Conservation (phyloP, 345 rosid genomes). For the Alliaria petiolata region DNA sequence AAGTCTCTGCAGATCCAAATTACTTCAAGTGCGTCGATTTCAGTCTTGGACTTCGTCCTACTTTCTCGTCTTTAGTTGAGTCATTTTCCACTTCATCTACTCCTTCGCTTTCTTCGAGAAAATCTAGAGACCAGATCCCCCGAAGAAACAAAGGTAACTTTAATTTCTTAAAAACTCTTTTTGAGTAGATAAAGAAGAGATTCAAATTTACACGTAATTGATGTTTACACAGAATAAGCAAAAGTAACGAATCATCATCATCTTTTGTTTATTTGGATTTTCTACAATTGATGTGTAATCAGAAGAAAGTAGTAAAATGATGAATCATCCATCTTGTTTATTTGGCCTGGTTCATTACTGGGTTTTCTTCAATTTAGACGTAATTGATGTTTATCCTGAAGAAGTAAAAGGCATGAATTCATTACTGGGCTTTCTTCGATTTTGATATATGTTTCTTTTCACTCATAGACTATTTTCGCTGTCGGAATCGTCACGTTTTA, state of each 20-base stretch:
- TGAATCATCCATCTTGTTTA: not conserved
- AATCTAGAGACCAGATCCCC: not conserved
- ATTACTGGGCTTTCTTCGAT: not conserved
- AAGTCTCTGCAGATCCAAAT: slow-evolving; percentile 17
- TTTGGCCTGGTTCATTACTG: not conserved
- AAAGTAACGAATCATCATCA: not conserved
- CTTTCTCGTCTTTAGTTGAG: not conserved
- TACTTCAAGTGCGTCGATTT: not conserved
- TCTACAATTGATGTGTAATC: slow-evolving; percentile 8
- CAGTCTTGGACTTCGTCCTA: not conserved
- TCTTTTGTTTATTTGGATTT: not conserved
- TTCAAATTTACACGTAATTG: not conserved
- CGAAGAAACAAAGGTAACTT: slow-evolving; percentile 10
- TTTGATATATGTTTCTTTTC: not conserved
- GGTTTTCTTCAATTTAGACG: not conserved
- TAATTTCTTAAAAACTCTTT: not conserved
- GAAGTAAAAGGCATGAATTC: not conserved
- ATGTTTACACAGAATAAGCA: slow-evolving; percentile 10
- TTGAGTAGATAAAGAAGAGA: not conserved
- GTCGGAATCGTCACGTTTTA: not conserved
- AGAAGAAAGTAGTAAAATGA: not conserved
- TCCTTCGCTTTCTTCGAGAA: not conserved
- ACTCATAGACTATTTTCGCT: not conserved
- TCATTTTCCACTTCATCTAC: not conserved
- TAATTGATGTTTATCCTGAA: not conserved